Evolutionary conservation across 352 stramenopile species (phyloP).

Genomic region (Phytopythium sindhum): DNA sequence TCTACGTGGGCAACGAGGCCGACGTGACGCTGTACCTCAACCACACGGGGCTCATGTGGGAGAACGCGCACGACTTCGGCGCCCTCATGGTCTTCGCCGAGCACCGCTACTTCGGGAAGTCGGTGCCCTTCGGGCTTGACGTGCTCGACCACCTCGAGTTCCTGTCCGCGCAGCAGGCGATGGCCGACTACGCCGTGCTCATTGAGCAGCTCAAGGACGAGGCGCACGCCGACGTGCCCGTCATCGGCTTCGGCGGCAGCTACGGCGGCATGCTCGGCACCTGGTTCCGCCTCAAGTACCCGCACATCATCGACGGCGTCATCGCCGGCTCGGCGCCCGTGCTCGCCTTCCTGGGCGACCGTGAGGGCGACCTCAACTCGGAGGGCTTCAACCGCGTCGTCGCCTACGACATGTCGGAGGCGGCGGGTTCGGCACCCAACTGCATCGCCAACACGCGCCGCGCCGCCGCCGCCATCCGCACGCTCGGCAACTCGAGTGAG

Average conservation of each 20-base stretch:
- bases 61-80: slow-evolving; percentile 58
- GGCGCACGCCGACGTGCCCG: slow-evolving; percentile 34
- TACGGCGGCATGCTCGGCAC: slow-evolving; percentile 76
- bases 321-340: slow-evolving; percentile 67
- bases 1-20: slow-evolving; percentile 74
- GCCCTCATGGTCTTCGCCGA: slow-evolving; percentile 74
- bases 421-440: slow-evolving; percentile 24
- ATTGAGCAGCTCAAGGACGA: slow-evolving; percentile 43
- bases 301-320: slow-evolving; percentile 60
- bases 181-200: slow-evolving; percentile 72
- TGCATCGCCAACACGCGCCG: slow-evolving; percentile 35
- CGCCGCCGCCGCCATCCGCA: slow-evolving; percentile 12
- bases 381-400: slow-evolving; percentile 40
- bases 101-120: slow-evolving; percentile 78
- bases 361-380: slow-evolving; percentile 30
- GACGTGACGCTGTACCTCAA: slow-evolving; percentile 65
- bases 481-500: slow-evolving; percentile 13
- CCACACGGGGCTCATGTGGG: slow-evolving; percentile 71
- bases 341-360: slow-evolving; percentile 46
- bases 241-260: slow-evolving; percentile 71
- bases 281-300: slow-evolving; percentile 79
- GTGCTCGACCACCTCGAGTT: slow-evolving; percentile 64
- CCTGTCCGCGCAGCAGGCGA: slow-evolving; percentile 76
- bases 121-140: slow-evolving; percentile 48
- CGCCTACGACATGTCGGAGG: slow-evolving; percentile 38